Evolutionary conservation across 768 basidiomycete species (phyloP).

Genomic region (Pisolithus albus): DNA sequence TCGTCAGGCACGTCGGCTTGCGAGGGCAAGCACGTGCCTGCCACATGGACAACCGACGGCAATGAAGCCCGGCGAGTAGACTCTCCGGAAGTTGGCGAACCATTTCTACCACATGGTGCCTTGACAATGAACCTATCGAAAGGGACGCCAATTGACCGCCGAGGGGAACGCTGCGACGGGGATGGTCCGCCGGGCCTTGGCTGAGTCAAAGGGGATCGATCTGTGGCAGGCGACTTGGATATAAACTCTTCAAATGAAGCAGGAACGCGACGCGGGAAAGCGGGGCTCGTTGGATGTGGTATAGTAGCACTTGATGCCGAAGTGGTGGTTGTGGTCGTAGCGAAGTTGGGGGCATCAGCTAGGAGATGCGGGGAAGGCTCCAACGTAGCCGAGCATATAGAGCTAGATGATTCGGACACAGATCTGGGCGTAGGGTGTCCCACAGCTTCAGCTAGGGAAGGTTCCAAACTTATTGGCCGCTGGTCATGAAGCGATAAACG

Average conservation of each 20-base stretch:
- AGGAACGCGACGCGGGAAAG: neutral
- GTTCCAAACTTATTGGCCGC: neutral
- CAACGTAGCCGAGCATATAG: neutral
- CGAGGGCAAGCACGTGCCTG: too few relatives aligned
- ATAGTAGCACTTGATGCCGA: neutral
- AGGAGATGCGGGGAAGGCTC: neutral
- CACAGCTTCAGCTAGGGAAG: neutral
- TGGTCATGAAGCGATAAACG: neutral
- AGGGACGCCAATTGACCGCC: neutral
- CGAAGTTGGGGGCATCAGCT: neutral
- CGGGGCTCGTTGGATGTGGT: neutral
- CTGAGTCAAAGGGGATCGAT: neutral
- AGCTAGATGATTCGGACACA: neutral
- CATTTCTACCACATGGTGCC: neutral
- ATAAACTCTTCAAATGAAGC: neutral
- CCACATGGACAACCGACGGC: too few relatives aligned
- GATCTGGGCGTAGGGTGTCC: neutral
- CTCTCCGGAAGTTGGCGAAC: neutral
- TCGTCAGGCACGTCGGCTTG: neutral
- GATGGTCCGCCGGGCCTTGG: neutral
- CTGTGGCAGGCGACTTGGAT: neutral
- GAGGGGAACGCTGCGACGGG: neutral
- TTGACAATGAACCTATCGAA: conserved; percentile 18
- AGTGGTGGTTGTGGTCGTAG: neutral
- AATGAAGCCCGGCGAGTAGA: conserved; percentile 6